Conservation (phyloP, 2,329 filamentous ascomycete genomes). For the Pseudogymnoascus sp. region DNA sequence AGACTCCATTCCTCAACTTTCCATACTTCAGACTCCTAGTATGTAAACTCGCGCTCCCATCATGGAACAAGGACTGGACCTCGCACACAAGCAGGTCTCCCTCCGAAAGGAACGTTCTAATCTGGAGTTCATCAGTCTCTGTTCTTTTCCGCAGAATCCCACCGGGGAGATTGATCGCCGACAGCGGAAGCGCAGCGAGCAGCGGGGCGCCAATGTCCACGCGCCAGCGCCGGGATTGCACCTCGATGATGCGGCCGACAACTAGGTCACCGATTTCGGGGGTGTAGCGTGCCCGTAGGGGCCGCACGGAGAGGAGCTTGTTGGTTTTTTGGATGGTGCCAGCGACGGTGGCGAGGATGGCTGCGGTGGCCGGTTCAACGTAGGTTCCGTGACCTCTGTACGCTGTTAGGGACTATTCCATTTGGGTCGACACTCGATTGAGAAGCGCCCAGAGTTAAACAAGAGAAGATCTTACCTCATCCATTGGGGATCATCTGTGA, state of each 20-base stretch:
- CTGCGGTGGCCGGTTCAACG: constrained; percentile 49
- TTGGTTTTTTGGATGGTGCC: constrained; percentile 90
- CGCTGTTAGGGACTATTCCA: background rate
- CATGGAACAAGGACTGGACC: constrained; percentile 80
- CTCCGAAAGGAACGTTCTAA: constrained; percentile 93
- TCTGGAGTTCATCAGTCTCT: constrained; percentile 93
- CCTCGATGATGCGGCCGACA: constrained; percentile 85
- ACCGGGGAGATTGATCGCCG: constrained; percentile 87
- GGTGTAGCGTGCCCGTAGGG: constrained; percentile 84
- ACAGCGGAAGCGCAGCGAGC: constrained; percentile 76
- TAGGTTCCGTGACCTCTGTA: constrained; percentile 87
- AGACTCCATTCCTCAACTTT: constrained; percentile 88
- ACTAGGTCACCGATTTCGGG: constrained; percentile 96
- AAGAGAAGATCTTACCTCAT: constrained; percentile 56
- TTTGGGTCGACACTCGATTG: background rate
- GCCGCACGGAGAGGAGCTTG: constrained; percentile 87
- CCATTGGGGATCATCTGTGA: constrained; percentile 92
- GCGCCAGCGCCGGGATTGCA: constrained; percentile 89
- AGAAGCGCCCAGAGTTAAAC: background rate
- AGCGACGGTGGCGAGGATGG: constrained; percentile 83
- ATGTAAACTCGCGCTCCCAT: constrained; percentile 81
- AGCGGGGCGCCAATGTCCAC: constrained; percentile 87
- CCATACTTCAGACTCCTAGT: constrained; percentile 89
- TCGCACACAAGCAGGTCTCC: constrained; percentile 91
- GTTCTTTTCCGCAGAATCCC: constrained; percentile 87